Evolutionary conservation across 257 asterid genomes (phyloP), one percentile per base, ranked within the genome.

Genomic region (Echites panduratus): DNA sequence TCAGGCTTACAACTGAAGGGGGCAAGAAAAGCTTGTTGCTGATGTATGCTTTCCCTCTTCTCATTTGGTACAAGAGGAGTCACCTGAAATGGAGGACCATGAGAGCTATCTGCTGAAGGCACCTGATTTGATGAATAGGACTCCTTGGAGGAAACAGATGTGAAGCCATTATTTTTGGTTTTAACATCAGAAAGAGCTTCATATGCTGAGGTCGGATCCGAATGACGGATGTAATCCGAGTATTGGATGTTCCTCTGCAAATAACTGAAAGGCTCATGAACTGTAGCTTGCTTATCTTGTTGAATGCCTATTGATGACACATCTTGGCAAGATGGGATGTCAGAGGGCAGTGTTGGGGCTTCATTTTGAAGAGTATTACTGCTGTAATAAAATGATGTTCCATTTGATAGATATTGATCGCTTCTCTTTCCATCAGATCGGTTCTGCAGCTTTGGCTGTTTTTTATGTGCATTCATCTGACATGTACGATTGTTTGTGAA

Each of bases 111-210:
- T 35, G 76, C 63, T 22, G 86, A 78, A 68, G 72, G 82, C 72
- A 84, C 79, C 73, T 80, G 87, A 78, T 69, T 77, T 65, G 89
- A 84, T 49, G 85, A 78, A 78, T 80, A 73, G 24, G 88, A 79
- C 73, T 85, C 88, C 74, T 84, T 87, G 2, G 86, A 83, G 7
- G 88, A 85, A 81, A 71, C 77, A 63, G 83, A 83, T 35, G 81
- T 71, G 73, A 84, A 71, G 73, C 80, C 82, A 48, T 75, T 76
- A 66, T 75, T 82, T 81, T 87, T 90, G 24, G 84, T 75, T 80
- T 84, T 92, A 69, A 87, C 75, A 69, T 75, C 72, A 79, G 89
- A 79, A 14, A 76, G 54, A 56, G 82, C 71, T 17, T 80, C 82
- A 73, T 81, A 84, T 40, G 73, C 79, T 19, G 88, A 73, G 56